Evolutionary conservation across 163 green algal genomes (phyloP).

Genomic region (Botryococcus braunii): DNA sequence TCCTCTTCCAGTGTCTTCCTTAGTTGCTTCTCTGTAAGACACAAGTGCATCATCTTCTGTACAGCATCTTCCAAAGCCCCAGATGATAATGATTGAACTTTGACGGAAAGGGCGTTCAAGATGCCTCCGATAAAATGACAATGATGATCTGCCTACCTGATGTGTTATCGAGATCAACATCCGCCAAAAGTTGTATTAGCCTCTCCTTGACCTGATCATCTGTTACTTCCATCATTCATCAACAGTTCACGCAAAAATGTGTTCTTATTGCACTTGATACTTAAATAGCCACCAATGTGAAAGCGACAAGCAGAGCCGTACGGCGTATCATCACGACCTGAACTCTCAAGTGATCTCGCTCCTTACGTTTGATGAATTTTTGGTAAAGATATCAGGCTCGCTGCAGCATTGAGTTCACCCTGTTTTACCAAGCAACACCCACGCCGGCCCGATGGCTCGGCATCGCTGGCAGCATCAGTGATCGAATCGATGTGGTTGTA

Average conservation of each 20-base stretch:
- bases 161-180: neutral
- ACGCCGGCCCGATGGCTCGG: no score
- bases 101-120: neutral
- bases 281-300: neutral
- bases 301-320: neutral
- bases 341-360: neutral
- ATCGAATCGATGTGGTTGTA: no score
- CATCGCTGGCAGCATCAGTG: no score
- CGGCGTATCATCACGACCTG: neutral
- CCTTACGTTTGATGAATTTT: neutral
- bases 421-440: no score
- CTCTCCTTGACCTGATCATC: neutral
- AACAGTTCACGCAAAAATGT: no score
- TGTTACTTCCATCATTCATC: constrained; percentile 3
- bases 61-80: neutral
- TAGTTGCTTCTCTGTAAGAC: neutral
- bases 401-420: no score
- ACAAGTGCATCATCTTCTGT: neutral
- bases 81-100: neutral
- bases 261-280: neutral
- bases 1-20: neutral
- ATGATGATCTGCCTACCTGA: neutral
- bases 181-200: neutral
- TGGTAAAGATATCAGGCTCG: neutral
- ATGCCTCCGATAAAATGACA: no score